Conservation (phyloP, 108 stramenopile species). For the Hondaea fermentalgiana region DNA sequence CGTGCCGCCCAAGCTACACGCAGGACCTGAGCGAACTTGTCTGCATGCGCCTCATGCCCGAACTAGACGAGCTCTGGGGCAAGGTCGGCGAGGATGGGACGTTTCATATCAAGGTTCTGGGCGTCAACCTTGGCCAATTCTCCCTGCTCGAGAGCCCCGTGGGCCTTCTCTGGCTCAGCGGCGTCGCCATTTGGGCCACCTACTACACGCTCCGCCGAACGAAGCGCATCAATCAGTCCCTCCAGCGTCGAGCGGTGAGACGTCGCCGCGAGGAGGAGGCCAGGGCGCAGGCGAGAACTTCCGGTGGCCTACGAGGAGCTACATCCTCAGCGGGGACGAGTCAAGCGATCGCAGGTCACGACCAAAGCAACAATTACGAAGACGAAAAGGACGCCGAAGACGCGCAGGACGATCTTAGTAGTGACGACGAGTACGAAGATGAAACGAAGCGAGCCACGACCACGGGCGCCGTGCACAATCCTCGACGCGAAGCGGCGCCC, state of each 20-base stretch:
- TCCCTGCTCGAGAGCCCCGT: neutral
- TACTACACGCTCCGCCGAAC: neutral
- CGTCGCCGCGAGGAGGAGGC: neutral
- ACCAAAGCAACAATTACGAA: neutral
- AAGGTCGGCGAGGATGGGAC: neutral
- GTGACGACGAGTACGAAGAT: slow-evolving; percentile 6
- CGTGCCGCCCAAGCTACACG: neutral
- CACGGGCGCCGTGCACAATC: slow-evolving; percentile 4
- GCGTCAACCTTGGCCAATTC: neutral
- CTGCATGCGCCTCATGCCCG: neutral
- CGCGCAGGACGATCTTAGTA: neutral
- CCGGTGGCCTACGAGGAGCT: no score
- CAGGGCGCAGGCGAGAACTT: neutral
- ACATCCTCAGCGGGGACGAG: no score
- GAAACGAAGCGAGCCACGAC: neutral
- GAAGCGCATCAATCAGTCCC: neutral
- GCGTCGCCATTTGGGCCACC: slow-evolving; percentile 15
- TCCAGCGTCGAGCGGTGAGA: neutral
- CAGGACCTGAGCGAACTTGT: neutral
- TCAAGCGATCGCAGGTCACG: no score
- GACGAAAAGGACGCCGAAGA: neutral
- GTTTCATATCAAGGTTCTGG: neutral
- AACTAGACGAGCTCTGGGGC: neutral
- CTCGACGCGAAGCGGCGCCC: slow-evolving; percentile 38
- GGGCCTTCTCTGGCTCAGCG: neutral